Conservation (phyloP, 2,329 filamentous ascomycete species). For the Didymella segeticola region DNA sequence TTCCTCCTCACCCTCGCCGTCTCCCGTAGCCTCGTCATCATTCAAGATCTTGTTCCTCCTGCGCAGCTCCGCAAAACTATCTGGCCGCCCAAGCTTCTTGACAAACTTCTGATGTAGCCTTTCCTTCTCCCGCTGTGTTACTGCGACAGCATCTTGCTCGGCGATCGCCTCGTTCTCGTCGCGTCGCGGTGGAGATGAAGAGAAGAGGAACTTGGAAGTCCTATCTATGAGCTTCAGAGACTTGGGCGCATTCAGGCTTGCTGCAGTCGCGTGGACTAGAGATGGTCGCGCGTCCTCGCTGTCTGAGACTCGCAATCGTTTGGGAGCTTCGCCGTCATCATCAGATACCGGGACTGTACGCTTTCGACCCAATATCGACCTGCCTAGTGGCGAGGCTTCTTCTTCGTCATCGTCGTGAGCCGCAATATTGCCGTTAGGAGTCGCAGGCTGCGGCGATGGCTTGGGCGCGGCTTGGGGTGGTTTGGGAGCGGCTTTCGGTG, state of each 20-base stretch:
- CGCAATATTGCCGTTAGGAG: slow-evolving; percentile 27
- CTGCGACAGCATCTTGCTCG: slow-evolving; percentile 56
- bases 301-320: slow-evolving; percentile 42
- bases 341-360: slow-evolving; percentile 49
- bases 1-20: slow-evolving; percentile 61
- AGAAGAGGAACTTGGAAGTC: slow-evolving; percentile 67
- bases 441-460: slow-evolving; percentile 22
- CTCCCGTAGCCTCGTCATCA: slow-evolving; percentile 61
- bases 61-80: slow-evolving; percentile 75
- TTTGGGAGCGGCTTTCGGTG: background rate
- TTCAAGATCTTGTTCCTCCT: slow-evolving; percentile 63
- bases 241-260: slow-evolving; percentile 37
- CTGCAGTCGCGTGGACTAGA: slow-evolving; percentile 31
- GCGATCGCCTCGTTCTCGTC: slow-evolving; percentile 50
- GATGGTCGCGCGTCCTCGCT: slow-evolving; percentile 30
- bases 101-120: slow-evolving; percentile 85
- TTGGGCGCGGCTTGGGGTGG: no score
- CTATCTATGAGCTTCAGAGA: slow-evolving; percentile 52
- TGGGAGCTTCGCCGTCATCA: slow-evolving; percentile 48
- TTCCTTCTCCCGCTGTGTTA: slow-evolving; percentile 66
- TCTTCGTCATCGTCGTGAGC: slow-evolving; percentile 23
- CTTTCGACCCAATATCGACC: slow-evolving; percentile 25
- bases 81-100: slow-evolving; percentile 84
- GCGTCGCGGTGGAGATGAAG: slow-evolving; percentile 54
- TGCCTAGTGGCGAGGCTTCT: background rate